Evolutionary conservation across 768 basidiomycete genomes (phyloP), one percentile per base, ranked within the genome.

Genomic region (Boletus tylopilopsis): DNA sequence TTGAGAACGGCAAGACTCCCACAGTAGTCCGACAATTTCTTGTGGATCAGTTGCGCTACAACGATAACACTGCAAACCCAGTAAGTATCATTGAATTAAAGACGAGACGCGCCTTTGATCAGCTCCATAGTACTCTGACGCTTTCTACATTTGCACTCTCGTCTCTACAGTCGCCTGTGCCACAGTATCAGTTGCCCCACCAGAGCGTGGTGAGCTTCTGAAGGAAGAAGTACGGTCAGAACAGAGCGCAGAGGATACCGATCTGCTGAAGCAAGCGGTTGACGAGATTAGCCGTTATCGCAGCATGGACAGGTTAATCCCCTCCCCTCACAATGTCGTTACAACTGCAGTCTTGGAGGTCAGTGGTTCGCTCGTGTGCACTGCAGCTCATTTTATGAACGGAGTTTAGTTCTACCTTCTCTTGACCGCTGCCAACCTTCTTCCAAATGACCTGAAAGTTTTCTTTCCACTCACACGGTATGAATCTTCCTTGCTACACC

Each of bases 231-330:
- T 80, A 19, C 79, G 77, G 41, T 78, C 73, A 18, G 81, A 87
- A 49, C 80, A 85, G 53, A 87, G 75, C 56, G 71, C 73, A 21
- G 85, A 90, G 63, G 88, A 90, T 56, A 72, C 72, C 23, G 78
- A 80, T 32, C 73, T 94, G 11, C 66, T 94, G 42, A 83, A 84
- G 58, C 82, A 86, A 57, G 88, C 87, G 2, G 66, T 86, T 38
- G 77, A 83, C 18, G 92, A 95, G 64, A 81, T 97, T 27, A 90
- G 93, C 60, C 80, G 95, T 37, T 95, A 94, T 71, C 84, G 92
- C 49, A 90, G 84, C 61, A 92, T 96, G 85, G 96, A 99, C 68
- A 78, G 94, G 47, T 75, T 98, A 15, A 94, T 97, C 49, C 93
- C 96, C 9, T 95, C 94, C 1, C 84, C 85, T 41, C 93, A 95